A percentile compares a stretch with the other conserved stretches of the same genome.
These are phyloP conservation scores for Phytopythium helicoides DNA, from an alignment of 352 stramenopile genomes.

Conservation along the genomic window DNA sequence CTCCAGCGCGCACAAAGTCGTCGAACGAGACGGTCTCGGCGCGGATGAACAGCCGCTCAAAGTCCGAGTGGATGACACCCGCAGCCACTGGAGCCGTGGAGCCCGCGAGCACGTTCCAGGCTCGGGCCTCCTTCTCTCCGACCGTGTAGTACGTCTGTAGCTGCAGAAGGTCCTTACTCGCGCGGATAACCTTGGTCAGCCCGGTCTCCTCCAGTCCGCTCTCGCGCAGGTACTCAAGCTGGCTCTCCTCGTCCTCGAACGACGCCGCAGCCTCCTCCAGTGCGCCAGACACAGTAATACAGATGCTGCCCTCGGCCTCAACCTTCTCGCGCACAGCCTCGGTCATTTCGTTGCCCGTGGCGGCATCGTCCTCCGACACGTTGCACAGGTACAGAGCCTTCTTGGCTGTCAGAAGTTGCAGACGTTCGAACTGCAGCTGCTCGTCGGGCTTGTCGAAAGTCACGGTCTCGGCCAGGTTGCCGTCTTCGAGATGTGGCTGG, in stretches of 20 bases:
- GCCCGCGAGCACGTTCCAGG: slow-evolving; percentile 80
- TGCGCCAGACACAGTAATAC: slow-evolving; percentile 69
- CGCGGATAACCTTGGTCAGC: slow-evolving; percentile 83
- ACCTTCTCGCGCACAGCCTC: slow-evolving; percentile 65
- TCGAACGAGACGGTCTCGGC: slow-evolving; percentile 96
- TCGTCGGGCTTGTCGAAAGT: slow-evolving; percentile 82
- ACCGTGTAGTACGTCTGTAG: slow-evolving; percentile 98
- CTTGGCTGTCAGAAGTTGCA: slow-evolving; percentile 90
- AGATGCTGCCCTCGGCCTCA: slow-evolving; percentile 66
- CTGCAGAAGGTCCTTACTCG: slow-evolving; percentile 92
- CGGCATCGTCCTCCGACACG: slow-evolving; percentile 94
- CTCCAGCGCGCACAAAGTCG: slow-evolving; percentile 92
- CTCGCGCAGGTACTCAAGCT: slow-evolving; percentile 93
- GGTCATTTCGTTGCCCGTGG: slow-evolving; percentile 92
- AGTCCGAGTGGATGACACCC: slow-evolving; percentile 87
- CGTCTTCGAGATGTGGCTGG: slow-evolving; percentile 79
- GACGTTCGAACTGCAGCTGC: slow-evolving; percentile 76
- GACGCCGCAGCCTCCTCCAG: slow-evolving; percentile 77
- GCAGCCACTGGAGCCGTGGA: slow-evolving; percentile 71
- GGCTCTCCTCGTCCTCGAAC: slow-evolving; percentile 89
- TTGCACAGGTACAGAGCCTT: slow-evolving; percentile 98
- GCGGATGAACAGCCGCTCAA: slow-evolving; percentile 84
- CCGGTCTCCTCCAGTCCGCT: slow-evolving; percentile 71
- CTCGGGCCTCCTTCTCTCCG: slow-evolving; percentile 77
- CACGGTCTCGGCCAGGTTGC: slow-evolving; percentile 54